phyloP scores from a whole-genome alignment of 208 protist genomes.

The Leptomonas seymouri region DNA sequence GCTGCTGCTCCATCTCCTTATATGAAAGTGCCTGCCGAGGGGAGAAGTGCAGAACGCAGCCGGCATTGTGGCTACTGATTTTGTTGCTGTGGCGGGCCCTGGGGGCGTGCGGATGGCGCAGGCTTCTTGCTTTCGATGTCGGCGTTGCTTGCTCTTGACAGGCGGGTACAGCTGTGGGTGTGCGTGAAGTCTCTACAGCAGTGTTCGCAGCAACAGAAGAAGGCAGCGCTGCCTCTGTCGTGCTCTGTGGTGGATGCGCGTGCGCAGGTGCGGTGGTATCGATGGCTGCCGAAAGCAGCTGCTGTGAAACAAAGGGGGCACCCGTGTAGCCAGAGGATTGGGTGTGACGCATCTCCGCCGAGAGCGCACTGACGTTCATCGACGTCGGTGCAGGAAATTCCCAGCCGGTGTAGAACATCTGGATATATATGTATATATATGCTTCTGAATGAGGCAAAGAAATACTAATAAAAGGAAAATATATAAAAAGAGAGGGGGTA shows the following conservation, averaged over 20 bases:
- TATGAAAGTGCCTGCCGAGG: conserved; percentile 21
- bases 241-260: no score
- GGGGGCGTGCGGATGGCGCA: not conserved
- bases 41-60: conserved; percentile 31
- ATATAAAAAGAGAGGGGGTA: conserved; percentile 7
- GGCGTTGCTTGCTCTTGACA: not conserved
- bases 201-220: no score
- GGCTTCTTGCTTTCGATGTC: not conserved
- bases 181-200: no score
- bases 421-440: no score
- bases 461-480: not conserved
- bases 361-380: conserved; percentile 29
- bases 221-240: no score
- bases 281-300: conserved; percentile 5
- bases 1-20: conserved; percentile 30
- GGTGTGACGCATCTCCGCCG: conserved; percentile 20
- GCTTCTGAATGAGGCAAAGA: no score
- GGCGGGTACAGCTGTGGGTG: no score
- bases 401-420: conserved; percentile 82
- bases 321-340: conserved; percentile 9
- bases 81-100: no score
- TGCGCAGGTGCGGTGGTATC: no score
- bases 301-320: conserved; percentile 35
- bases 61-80: not conserved
- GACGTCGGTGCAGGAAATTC: conserved; percentile 38